phyloP scores from a whole-genome alignment of 441 rosid species.

The Aquilaria agallochum region DNA sequence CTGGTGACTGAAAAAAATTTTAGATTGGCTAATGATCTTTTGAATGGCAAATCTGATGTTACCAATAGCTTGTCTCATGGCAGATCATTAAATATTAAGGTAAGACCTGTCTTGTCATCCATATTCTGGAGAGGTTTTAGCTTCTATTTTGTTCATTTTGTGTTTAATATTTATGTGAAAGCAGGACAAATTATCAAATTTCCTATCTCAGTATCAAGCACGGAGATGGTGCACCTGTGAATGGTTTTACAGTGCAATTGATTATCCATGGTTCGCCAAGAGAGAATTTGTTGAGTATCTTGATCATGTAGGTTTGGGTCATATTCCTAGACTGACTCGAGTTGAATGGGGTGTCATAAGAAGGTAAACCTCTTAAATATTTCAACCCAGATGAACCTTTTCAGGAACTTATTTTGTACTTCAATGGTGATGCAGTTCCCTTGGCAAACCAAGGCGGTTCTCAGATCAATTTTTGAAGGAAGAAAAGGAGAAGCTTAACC shows the following conservation, averaged over 20 bases:
- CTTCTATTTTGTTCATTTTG: constrained; percentile 21
- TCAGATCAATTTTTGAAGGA: constrained; percentile 59
- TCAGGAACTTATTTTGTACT: constrained; percentile 10
- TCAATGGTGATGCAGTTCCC: constrained; percentile 48
- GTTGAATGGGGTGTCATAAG: constrained; percentile 80
- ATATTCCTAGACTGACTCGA: constrained; percentile 69
- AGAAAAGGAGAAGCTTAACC: constrained; percentile 62
- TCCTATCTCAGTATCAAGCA: constrained; percentile 40
- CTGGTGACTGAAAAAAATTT: constrained; percentile 31
- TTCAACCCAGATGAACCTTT: constrained; percentile 9
- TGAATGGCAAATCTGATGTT: constrained; percentile 35
- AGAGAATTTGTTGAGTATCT: constrained; percentile 69
- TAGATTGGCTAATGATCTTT: constrained; percentile 28
- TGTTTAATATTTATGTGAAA: constrained; percentile 12
- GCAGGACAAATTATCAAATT: constrained; percentile 59
- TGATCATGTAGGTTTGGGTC: constrained; percentile 74
- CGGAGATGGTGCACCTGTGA: constrained; percentile 62
- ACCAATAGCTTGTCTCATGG: constrained; percentile 28
- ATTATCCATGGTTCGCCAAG: constrained; percentile 79
- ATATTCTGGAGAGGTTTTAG: constrained; percentile 7
- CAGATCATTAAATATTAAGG: constrained; percentile 28
- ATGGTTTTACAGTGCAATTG: constrained; percentile 74
- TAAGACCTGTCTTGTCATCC: constrained; percentile 14
- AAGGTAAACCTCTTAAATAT: constrained; percentile 34
- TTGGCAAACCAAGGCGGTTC: constrained; percentile 67